Evolutionary conservation across 2,329 filamentous ascomycete species (phyloP).

Genomic region (Ophiostoma angusticollis): DNA sequence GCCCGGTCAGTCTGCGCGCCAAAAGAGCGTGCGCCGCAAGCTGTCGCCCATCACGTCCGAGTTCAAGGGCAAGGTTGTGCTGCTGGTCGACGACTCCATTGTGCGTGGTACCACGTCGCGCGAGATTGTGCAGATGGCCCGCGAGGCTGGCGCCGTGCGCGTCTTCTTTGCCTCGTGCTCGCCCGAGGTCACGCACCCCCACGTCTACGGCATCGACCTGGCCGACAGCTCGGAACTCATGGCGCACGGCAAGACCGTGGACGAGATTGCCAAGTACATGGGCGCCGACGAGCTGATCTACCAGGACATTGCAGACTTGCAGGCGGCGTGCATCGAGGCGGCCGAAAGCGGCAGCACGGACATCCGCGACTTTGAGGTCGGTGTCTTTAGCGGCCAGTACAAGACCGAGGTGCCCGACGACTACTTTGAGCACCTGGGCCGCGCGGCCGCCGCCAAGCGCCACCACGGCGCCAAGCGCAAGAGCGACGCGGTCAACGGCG

Average conservation of each 20-base stretch:
- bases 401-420: slow-evolving; percentile 63
- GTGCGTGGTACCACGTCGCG: slow-evolving; percentile 49
- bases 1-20: slow-evolving; percentile 61
- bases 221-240: slow-evolving; percentile 21
- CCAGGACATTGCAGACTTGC: slow-evolving; percentile 58
- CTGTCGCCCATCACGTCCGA: slow-evolving; percentile 77
- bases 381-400: slow-evolving; percentile 84
- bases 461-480: no score
- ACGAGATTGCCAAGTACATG: slow-evolving; percentile 32
- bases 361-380: slow-evolving; percentile 60
- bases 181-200: slow-evolving; percentile 71
- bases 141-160: slow-evolving; percentile 29
- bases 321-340: slow-evolving; percentile 62
- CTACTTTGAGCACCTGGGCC: slow-evolving; percentile 73
- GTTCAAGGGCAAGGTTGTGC: slow-evolving; percentile 67
- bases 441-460: slow-evolving; percentile 43
- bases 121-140: slow-evolving; percentile 30
- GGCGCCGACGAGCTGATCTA: slow-evolving; percentile 42
- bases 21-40: slow-evolving; percentile 82
- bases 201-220: slow-evolving; percentile 49
- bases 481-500: slow-evolving; percentile 4
- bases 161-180: slow-evolving; percentile 65
- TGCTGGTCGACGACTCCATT: slow-evolving; percentile 73
- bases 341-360: slow-evolving; percentile 36
- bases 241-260: slow-evolving; percentile 20